Conservation (phyloP, 2,329 filamentous ascomycete genomes). For the Gremmenia infestans region DNA sequence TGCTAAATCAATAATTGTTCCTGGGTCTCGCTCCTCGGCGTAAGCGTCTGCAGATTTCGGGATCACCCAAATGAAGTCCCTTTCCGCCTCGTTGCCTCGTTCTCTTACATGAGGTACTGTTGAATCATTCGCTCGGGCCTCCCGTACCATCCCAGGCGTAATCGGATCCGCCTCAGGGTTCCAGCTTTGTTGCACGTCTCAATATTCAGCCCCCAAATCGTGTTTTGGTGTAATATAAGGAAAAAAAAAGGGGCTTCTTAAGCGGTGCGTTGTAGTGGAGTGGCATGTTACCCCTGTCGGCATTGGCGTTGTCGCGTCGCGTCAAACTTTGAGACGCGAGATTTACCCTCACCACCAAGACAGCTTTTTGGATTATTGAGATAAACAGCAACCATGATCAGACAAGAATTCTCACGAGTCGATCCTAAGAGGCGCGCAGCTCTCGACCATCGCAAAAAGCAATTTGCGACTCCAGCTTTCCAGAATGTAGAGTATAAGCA, state of each 20-base stretch:
- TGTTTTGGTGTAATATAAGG: too few species aligned
- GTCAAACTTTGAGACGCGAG: too few species aligned
- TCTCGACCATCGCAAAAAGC: slow-evolving; percentile 76
- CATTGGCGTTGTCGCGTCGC: too few species aligned
- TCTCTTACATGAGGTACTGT: background rate
- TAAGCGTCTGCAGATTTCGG: background rate
- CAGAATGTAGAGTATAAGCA: slow-evolving; percentile 75
- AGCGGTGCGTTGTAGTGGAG: background rate
- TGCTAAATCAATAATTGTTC: too few species aligned
- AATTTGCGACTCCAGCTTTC: slow-evolving; percentile 75
- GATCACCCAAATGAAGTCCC: slow-evolving; percentile 1
- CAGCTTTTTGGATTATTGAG: background rate
- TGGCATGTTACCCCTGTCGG: background rate
- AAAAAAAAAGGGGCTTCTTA: background rate
- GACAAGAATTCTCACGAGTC: slow-evolving; percentile 29
- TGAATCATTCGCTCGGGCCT: background rate
- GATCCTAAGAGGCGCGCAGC: slow-evolving; percentile 67
- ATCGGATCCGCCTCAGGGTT: background rate
- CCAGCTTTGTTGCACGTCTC: slow-evolving; percentile 18
- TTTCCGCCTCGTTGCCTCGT: background rate
- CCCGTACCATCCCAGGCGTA: background rate
- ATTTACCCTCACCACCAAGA: background rate
- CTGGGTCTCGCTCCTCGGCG: background rate
- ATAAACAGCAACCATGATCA: slow-evolving; percentile 26
- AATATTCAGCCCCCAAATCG: slow-evolving; percentile 15